Conservation (phyloP, 345 rosid species). For the Syzygium aqueum region DNA sequence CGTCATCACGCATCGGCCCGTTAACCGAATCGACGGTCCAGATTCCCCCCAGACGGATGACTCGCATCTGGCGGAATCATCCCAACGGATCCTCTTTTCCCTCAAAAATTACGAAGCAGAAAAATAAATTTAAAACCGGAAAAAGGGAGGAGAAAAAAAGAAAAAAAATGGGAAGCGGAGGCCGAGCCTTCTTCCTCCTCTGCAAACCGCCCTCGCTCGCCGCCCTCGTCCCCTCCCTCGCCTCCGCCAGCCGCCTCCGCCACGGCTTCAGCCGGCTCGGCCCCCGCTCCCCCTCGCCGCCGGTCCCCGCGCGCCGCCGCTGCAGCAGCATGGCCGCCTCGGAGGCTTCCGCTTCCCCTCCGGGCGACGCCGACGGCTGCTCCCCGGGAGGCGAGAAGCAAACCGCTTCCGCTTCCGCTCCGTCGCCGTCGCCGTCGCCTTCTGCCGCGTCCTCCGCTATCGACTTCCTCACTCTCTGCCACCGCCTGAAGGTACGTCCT, state of each 20-base stretch:
- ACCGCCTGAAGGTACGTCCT: slow-evolving; percentile 69
- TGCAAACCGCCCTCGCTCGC: slow-evolving; percentile 35
- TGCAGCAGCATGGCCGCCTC: slow-evolving; percentile 4
- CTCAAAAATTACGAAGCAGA: too few species aligned
- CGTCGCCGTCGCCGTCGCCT: slow-evolving; percentile 26
- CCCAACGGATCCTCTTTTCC: not conserved
- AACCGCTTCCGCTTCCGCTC: slow-evolving; percentile 8
- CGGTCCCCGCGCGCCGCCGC: not conserved
- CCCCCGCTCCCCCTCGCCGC: not conserved
- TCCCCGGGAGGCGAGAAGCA: slow-evolving; percentile 18
- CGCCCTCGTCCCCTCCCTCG: slow-evolving; percentile 18
- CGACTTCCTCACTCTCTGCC: slow-evolving; percentile 87
- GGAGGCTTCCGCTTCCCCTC: slow-evolving; percentile 3
- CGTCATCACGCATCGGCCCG: not conserved
- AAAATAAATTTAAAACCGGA: not conserved
- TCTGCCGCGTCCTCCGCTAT: slow-evolving; percentile 55
- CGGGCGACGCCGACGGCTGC: slow-evolving; percentile 27
- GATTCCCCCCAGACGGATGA: not conserved
- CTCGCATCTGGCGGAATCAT: not conserved
- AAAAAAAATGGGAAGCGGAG: slow-evolving; percentile 36
- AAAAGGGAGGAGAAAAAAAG: rapidly evolving
- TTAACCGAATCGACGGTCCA: not conserved
- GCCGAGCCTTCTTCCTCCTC: slow-evolving; percentile 29
- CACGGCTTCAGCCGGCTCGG: not conserved
- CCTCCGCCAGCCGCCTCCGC: slow-evolving; percentile 16